Evolutionary conservation across 345 rosid genomes (phyloP).

Genomic region (Erucastrum elatum): DNA sequence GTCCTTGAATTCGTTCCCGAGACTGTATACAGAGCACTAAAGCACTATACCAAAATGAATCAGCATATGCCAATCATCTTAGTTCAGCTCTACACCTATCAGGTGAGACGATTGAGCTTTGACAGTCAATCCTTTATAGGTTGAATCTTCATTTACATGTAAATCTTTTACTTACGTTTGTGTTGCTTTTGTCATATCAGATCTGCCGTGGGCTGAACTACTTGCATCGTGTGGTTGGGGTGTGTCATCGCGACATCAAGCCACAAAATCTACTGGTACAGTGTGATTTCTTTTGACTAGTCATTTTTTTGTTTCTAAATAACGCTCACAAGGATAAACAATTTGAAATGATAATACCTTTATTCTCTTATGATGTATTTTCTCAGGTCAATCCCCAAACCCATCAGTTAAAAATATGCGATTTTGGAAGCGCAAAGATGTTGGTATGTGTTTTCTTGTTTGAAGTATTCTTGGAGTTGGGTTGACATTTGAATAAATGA

Average conservation of each 20-base stretch:
- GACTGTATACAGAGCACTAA: conserved; percentile 75
- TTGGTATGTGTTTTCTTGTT: conserved; percentile 57
- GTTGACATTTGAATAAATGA: conserved; percentile 10
- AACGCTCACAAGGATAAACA: neutral
- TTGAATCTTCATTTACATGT: conserved; percentile 9
- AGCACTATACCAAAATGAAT: conserved; percentile 69
- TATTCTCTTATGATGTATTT: conserved; percentile 19
- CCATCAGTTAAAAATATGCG: conserved; percentile 90
- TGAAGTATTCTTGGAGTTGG: conserved; percentile 1
- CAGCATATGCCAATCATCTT: conserved; percentile 69
- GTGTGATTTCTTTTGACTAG: conserved; percentile 21
- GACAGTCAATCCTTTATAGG: neutral
- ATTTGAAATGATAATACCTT: neutral
- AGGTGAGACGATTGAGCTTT: conserved; percentile 50
- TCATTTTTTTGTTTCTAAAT: neutral
- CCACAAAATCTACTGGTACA: conserved; percentile 87
- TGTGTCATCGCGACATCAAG: conserved; percentile 92
- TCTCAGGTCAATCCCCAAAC: conserved; percentile 86
- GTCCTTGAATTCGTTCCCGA: conserved; percentile 82
- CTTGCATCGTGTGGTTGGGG: conserved; percentile 73
- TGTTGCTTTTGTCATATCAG: conserved; percentile 55
- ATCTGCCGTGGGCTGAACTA: conserved; percentile 86
- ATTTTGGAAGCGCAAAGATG: conserved; percentile 98
- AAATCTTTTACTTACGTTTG: conserved; percentile 43
- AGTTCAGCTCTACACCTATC: conserved; percentile 81